Percentiles rank a stretch among this genome's conserved stretches.
Conservation (phyloP, 2,329 filamentous ascomycete genomes). For the Chaetomium sp. region DNA sequence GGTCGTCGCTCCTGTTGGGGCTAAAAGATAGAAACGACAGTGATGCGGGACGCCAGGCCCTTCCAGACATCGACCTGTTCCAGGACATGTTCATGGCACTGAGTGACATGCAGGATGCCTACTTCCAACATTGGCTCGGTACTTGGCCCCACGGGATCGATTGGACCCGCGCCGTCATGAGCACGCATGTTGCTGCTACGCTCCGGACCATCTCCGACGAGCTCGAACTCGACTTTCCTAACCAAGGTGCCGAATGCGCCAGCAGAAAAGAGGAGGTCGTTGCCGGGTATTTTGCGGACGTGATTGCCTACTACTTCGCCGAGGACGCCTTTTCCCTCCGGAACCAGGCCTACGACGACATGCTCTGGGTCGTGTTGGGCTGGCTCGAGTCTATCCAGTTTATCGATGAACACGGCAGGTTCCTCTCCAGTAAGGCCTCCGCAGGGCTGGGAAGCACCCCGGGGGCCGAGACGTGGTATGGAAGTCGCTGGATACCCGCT, state of each 20-base stretch:
- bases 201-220: conserved; percentile 70
- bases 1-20: conserved; percentile 12
- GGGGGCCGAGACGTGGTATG: conserved; percentile 66
- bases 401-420: conserved; percentile 65
- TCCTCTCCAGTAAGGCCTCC: conserved; percentile 45
- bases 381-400: conserved; percentile 86
- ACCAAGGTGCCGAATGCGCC: conserved; percentile 40
- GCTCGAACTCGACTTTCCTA: conserved; percentile 44
- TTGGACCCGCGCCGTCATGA: conserved; percentile 87
- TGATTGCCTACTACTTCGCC: conserved; percentile 79
- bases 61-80: conserved; percentile 38
- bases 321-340: conserved; percentile 77
- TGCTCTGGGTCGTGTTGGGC: conserved; percentile 90
- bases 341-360: conserved; percentile 83
- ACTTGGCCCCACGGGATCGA: conserved; percentile 87
- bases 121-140: conserved; percentile 75
- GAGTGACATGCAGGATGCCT: conserved; percentile 73
- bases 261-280: conserved; percentile 74
- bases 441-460: not conserved
- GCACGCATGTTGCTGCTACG: conserved; percentile 75
- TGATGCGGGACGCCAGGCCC: not conserved
- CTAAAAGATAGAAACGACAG: not conserved
- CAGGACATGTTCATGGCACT: conserved; percentile 64
- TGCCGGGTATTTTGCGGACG: conserved; percentile 77
- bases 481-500: conserved; percentile 69